Conservation (phyloP, 2,329 filamentous ascomycete genomes). For the Colletotrichum tabaci region DNA sequence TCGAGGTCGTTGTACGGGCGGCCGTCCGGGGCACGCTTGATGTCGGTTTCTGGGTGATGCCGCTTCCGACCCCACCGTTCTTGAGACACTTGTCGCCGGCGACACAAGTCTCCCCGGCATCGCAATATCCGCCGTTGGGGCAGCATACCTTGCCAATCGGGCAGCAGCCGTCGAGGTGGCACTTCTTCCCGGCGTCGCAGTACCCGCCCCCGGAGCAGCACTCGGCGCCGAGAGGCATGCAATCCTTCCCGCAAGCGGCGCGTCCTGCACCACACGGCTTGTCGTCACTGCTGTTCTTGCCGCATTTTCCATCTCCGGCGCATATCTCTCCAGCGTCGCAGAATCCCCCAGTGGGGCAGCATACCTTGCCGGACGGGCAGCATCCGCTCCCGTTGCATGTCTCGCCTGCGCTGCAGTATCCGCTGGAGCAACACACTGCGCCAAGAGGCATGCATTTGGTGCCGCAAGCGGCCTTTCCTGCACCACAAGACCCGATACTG, state of each 20-base stretch:
- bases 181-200: constrained; percentile 30
- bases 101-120: constrained; percentile 36
- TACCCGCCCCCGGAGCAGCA: not conserved
- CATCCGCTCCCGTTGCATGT: not conserved
- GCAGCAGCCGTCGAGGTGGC: constrained; percentile 44
- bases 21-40: not conserved
- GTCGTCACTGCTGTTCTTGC: too few relatives aligned
- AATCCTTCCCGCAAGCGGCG: not conserved
- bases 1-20: not conserved
- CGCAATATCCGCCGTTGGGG: constrained; percentile 9
- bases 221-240: not conserved
- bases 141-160: not conserved
- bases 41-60: not conserved
- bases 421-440: not conserved
- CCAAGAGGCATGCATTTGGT: not conserved
- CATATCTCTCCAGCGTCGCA: not conserved
- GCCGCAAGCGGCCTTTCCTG: not conserved
- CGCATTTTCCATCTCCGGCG: not conserved
- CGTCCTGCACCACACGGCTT: not conserved
- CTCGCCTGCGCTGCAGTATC: not conserved
- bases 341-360: not conserved
- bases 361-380: not conserved
- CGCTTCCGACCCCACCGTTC: not conserved
- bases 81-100: constrained; percentile 11
- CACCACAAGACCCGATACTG: not conserved